Base-by-base conservation (phyloP, 352 stramenopile species). In the Phytophthora lateralis region DNA sequence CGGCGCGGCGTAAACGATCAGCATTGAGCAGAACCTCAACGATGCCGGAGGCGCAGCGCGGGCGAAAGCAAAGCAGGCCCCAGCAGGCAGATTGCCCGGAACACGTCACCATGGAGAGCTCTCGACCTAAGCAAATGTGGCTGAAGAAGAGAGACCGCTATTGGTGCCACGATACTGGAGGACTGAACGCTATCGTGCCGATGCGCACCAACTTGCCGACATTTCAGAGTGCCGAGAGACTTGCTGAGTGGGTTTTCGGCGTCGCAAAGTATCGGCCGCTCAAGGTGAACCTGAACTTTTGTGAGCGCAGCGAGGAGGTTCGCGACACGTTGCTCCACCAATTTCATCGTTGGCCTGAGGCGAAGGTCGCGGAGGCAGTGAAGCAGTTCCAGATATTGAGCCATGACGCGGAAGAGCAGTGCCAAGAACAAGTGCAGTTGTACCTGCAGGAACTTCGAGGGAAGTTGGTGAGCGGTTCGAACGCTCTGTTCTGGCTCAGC, bases 311-410 rank as follows among this genome's bases (percentile, higher is more conserved):
- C 34, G 56, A 69, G 41, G 47, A 65, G 48, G 57, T 72, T 3
- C 62, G 67, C 30, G 62, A 75, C 39, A 51, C 52, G 0, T 21
- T 75, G 41, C 67, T 75, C 34, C 47, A 34, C 26, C 48, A 62
- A 56, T 75, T 75, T 15, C 62, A 72, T 43, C 57, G 62, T 29
- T 75, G 67, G 67, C 63, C 67, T 2, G 62, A 58, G 21, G 46
- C 18, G n/a, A 59, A 69, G 15, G 45, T 72, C 20, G 35, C 51
- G 8, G 32, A 32, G 6, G 52, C 51, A 17, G 37, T 11, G 4
- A 29, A 65, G 18, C 35, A 26, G 27, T 75, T 26, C 34, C 35
- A 56, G 2, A 34, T 30, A 1, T 26, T 62, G 2, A 60, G 11
- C 14, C 51, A 66, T 9, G 3, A 49, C 9, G 52, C 47, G 2